A percentile compares a stretch with the other conserved stretches of the same genome.
These are phyloP conservation scores for Fusarium stilboides DNA, from an alignment of 2,329 filamentous ascomycete species.

Conservation along the genomic window DNA sequence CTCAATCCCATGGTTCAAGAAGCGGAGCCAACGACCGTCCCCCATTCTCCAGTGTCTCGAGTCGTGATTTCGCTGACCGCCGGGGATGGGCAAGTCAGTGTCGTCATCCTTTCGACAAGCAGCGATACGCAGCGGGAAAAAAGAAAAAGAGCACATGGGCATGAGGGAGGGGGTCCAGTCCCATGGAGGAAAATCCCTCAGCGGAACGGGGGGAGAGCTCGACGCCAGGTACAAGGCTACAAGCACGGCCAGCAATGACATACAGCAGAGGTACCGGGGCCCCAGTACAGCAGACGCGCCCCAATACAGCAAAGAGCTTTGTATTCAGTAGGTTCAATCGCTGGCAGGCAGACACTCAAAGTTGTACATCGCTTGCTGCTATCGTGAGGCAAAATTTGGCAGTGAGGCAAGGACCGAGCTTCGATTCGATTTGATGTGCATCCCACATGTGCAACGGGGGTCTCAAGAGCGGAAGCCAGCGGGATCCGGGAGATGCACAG, in stretches of 20 bases:
- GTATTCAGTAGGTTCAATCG: slow-evolving; percentile 31
- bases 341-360: slow-evolving; percentile 10
- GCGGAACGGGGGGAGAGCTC: slow-evolving; percentile 39
- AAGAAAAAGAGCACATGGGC: slow-evolving; percentile 37
- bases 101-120: slow-evolving; percentile 45
- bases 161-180: slow-evolving; percentile 35
- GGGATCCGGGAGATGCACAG: slow-evolving; percentile 47
- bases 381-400: slow-evolving; percentile 40
- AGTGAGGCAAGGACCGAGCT: slow-evolving; percentile 37
- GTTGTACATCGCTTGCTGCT: slow-evolving; percentile 28
- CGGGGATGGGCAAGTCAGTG: slow-evolving; percentile 44
- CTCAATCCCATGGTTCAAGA: slow-evolving; percentile 2
- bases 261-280: slow-evolving; percentile 48
- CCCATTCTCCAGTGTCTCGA: slow-evolving; percentile 44
- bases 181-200: slow-evolving; percentile 51
- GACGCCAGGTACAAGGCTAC: slow-evolving; percentile 44
- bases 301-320: slow-evolving; percentile 32
- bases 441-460: slow-evolving; percentile 24
- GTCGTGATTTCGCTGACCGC: slow-evolving; percentile 51
- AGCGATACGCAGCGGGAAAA: slow-evolving; percentile 43
- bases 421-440: slow-evolving; percentile 34
- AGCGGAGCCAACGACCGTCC: slow-evolving; percentile 28
- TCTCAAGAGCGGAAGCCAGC: slow-evolving; percentile 35
- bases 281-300: slow-evolving; percentile 30
- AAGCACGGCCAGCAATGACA: slow-evolving; percentile 44